Conservation (phyloP, 2,329 filamentous ascomycete genomes). For the Ophiostoma ulmi region DNA sequence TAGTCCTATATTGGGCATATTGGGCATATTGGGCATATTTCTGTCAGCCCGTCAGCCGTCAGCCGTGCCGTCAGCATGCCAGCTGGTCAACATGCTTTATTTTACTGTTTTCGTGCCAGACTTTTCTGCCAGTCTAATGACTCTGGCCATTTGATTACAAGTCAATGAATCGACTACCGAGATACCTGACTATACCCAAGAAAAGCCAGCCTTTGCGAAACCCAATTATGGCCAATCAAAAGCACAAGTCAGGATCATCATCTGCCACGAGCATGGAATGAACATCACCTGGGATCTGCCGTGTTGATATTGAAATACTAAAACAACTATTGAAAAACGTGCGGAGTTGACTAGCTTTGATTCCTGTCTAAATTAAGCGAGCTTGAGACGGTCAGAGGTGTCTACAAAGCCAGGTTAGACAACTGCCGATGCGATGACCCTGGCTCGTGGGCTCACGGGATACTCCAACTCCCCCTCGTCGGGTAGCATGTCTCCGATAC, state of each 20-base stretch:
- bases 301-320: background rate
- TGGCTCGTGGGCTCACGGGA: background rate
- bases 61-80: background rate
- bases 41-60: background rate
- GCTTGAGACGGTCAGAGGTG: background rate
- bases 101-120: background rate
- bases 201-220: background rate
- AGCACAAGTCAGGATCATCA: background rate
- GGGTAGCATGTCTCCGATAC: conserved; percentile 13
- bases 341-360: background rate
- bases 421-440: conserved; percentile 11
- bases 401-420: background rate
- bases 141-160: no score
- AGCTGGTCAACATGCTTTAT: background rate
- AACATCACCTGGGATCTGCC: background rate
- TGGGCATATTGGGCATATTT: background rate
- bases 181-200: no score
- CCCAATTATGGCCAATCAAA: background rate
- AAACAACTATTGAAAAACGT: background rate
- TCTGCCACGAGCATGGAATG: background rate
- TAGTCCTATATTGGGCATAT: background rate
- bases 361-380: background rate
- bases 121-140: background rate
- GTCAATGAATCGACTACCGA: no score
- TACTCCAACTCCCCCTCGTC: conserved; percentile 11